A percentile compares a stretch with the other conserved stretches of the same genome.
Conservation (phyloP, 2,329 filamentous ascomycete genomes). For the Clarireedia homoeocarpa region DNA sequence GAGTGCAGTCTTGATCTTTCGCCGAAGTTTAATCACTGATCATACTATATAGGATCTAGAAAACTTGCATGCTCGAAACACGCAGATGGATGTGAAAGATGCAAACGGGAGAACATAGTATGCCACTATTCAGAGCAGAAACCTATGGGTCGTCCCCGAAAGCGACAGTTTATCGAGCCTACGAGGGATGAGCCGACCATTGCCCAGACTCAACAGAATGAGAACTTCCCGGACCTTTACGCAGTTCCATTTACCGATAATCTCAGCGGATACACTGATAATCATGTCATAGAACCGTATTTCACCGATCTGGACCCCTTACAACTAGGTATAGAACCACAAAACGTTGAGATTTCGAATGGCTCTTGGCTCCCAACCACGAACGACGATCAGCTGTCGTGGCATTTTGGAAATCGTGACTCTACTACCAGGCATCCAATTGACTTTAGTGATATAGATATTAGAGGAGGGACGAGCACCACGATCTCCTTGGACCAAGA, state of each 20-base stretch:
- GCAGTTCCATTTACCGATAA: slow-evolving; percentile 11
- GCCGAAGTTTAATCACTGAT: slow-evolving; percentile 15
- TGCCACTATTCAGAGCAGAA: slow-evolving; percentile 60
- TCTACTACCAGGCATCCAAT: slow-evolving; percentile 14
- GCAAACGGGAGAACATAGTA: slow-evolving; percentile 45
- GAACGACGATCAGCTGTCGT: slow-evolving; percentile 11
- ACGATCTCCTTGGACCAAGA: slow-evolving; percentile 1
- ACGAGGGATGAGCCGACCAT: slow-evolving; percentile 10
- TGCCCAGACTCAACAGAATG: slow-evolving; percentile 1
- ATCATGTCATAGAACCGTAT: slow-evolving; percentile 15
- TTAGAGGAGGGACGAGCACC: slow-evolving; percentile 1
- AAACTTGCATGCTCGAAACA: slow-evolving; percentile 62
- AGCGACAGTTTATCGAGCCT: slow-evolving; percentile 37
- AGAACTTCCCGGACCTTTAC: slow-evolving; percentile 10
- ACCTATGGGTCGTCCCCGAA: slow-evolving; percentile 57
- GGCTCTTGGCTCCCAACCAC: not conserved
- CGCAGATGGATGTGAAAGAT: slow-evolving; percentile 49
- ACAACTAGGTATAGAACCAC: not conserved
- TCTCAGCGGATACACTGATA: slow-evolving; percentile 9
- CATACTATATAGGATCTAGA: slow-evolving; percentile 41
- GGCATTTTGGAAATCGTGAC: slow-evolving; percentile 19
- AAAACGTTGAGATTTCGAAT: not conserved
- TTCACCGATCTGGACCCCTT: not conserved
- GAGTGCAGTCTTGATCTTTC: slow-evolving; percentile 30
- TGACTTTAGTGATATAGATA: slow-evolving; percentile 16